Conservation (phyloP, 768 basidiomycete genomes). For the Pleurotus ostreatus region DNA sequence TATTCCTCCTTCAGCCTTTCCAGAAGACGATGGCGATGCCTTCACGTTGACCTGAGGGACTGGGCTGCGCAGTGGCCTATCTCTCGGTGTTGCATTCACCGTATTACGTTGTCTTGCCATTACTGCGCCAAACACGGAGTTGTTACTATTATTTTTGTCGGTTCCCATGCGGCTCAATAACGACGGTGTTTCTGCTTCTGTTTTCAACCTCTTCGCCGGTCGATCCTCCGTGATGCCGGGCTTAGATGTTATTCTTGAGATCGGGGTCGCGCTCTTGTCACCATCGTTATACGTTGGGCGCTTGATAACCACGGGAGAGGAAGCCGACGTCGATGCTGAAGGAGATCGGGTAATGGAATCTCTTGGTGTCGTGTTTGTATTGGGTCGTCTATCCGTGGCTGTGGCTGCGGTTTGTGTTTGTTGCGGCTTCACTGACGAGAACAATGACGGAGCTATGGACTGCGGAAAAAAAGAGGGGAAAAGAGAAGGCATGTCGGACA, state of each 20-base stretch:
- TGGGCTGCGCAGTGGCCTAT: too few species aligned
- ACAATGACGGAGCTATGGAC: conserved; percentile 27
- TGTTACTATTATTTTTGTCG: background rate
- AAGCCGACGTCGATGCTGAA: background rate
- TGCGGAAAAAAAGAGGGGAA: conserved; percentile 33
- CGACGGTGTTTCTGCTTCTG: conserved; percentile 26
- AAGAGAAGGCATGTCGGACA: conserved; percentile 31
- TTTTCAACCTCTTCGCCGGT: conserved; percentile 31
- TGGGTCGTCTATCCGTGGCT: background rate
- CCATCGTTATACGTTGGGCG: background rate
- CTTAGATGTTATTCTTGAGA: too few species aligned
- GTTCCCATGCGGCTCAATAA: conserved; percentile 39
- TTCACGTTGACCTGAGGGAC: conserved; percentile 10
- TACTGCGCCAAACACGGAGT: background rate
- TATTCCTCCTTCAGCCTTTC: conserved; percentile 33
- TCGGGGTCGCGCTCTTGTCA: background rate
- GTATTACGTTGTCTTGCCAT: conserved; percentile 6
- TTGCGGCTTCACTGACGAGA: background rate
- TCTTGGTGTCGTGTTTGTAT: background rate
- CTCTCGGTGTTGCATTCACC: conserved; percentile 14
- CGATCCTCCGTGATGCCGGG: conserved; percentile 8
- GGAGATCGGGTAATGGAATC: background rate
- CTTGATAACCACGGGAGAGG: background rate
- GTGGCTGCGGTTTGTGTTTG: background rate
- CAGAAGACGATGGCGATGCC: too few species aligned